Evolutionary conservation across 2,329 filamentous ascomycete genomes (phyloP), one percentile per base, ranked within the genome.

Genomic region (Penicillium vulpinum): DNA sequence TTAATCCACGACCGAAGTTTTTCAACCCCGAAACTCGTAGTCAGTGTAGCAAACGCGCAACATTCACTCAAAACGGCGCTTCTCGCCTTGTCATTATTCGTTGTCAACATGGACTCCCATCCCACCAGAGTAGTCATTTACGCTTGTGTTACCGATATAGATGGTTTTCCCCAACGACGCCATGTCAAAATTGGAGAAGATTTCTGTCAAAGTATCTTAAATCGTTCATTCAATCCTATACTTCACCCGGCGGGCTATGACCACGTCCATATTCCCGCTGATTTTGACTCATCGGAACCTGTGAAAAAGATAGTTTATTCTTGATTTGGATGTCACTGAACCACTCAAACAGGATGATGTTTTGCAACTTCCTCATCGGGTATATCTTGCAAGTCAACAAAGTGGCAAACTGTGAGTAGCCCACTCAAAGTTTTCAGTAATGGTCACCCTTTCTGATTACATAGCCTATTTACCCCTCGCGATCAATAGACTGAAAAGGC

Each of bases 281-380:
- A 64, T 41, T 67, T 64, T 29, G 59, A 63, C 29, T 61, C 63
- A 8, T 15, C 10, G 4, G 21, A 53, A 2, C 60, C 62, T 7
- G 33, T 67, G 3, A 59, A 60, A n/a, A 33, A 18, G 60, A 53
- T 67, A 62, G 59, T 66, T 66, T 39, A 60, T 66, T 36, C 49
- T 63, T 36, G 62, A 66, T 50, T 26, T 63, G 15, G 50, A 58
- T 45, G 61, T 64, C 7, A 33, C 22, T 16, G 38, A 56, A 29
- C 29, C 24, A 36, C 57, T 65, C 5, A 57, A 21, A 24, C 16
- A 26, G n/a, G 53, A 52, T 10, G 56, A 59, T 36, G 41, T 64
- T 29, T 40, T 52, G 21, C 57, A 51, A 43, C 16, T 67, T 40
- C 61, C 64, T 5, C 60, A 67, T 51, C 26, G 43, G 35, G 57